phyloP scores from a whole-genome alignment of 768 basidiomycete genomes.

The Suillus occidentalis region DNA sequence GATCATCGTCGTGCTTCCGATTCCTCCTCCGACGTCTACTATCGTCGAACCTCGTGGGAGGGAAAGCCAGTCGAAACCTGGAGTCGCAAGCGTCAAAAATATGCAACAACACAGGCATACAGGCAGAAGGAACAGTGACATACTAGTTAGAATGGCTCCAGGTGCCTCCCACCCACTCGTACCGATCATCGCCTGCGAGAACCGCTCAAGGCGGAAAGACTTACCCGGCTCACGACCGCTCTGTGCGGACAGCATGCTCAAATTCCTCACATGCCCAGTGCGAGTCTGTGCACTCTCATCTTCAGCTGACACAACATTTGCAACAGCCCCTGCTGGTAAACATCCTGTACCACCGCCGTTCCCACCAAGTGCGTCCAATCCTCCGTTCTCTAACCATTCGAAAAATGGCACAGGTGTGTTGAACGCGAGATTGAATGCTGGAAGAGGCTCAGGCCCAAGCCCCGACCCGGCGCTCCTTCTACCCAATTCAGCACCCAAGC shows the following conservation, averaged over 20 bases:
- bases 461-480: not conserved
- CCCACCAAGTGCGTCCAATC: conserved; percentile 29
- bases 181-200: conserved; percentile 76
- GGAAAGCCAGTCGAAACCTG: conserved; percentile 60
- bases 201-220: conserved; percentile 59
- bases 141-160: conserved; percentile 56
- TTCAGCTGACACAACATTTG: not conserved
- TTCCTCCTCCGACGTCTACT: conserved; percentile 72
- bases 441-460: conserved; percentile 16
- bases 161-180: conserved; percentile 71
- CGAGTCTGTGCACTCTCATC: not conserved
- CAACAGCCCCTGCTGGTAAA: not conserved
- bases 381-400: conserved; percentile 70
- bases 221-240: conserved; percentile 25
- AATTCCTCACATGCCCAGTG: not conserved
- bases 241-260: not conserved
- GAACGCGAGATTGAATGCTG: conserved; percentile 78
- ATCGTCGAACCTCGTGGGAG: conserved; percentile 51
- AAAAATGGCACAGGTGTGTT: conserved; percentile 55
- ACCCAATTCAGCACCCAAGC: not conserved
- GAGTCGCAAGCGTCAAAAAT: not conserved
- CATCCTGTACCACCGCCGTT: conserved; percentile 22
- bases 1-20: conserved; percentile 51
- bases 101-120: not conserved
- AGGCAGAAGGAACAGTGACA: conserved; percentile 15